These are phyloP conservation scores for Cucumis melo DNA, from an alignment of 306 rosid species.

Conservation along the genomic window DNA sequence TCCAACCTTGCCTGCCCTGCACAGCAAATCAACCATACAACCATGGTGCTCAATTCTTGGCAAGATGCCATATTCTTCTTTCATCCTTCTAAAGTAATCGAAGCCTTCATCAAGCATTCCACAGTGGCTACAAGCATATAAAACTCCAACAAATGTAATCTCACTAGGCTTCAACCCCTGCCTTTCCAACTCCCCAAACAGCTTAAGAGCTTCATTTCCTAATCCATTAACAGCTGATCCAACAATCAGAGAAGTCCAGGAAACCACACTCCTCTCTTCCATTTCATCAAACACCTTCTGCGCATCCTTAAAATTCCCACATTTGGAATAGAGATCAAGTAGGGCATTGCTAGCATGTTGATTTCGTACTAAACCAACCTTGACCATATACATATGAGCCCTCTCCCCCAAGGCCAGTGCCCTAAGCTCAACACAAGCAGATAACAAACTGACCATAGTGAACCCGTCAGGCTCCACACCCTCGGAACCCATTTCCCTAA, in stretches of 20 bases:
- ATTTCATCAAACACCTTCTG: slow-evolving; percentile 19
- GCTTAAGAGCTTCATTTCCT: slow-evolving; percentile 25
- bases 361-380: slow-evolving; percentile 17
- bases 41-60: slow-evolving; percentile 32
- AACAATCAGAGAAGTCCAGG: slow-evolving; percentile 29
- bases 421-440: slow-evolving; percentile 36
- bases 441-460: slow-evolving; percentile 32
- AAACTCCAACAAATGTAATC: slow-evolving; percentile 32
- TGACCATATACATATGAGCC: slow-evolving; percentile 24
- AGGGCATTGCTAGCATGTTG: slow-evolving; percentile 21
- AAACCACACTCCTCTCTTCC: slow-evolving; percentile 22
- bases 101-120: slow-evolving; percentile 34
- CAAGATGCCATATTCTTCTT: slow-evolving; percentile 18
- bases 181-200: slow-evolving; percentile 15
- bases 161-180: slow-evolving; percentile 23
- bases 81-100: slow-evolving; percentile 22
- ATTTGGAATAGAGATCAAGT: slow-evolving; percentile 30
- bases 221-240: slow-evolving; percentile 36
- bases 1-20: slow-evolving; percentile 27
- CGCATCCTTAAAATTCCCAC: slow-evolving; percentile 23
- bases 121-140: slow-evolving; percentile 37
- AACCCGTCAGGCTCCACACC: slow-evolving; percentile 31
- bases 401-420: slow-evolving; percentile 30
- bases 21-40: slow-evolving; percentile 29
- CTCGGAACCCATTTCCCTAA: slow-evolving; percentile 18